Base-by-base conservation (phyloP, 192 early-diverging fungal species). In the Phlyctochytrium arcticum region DNA sequence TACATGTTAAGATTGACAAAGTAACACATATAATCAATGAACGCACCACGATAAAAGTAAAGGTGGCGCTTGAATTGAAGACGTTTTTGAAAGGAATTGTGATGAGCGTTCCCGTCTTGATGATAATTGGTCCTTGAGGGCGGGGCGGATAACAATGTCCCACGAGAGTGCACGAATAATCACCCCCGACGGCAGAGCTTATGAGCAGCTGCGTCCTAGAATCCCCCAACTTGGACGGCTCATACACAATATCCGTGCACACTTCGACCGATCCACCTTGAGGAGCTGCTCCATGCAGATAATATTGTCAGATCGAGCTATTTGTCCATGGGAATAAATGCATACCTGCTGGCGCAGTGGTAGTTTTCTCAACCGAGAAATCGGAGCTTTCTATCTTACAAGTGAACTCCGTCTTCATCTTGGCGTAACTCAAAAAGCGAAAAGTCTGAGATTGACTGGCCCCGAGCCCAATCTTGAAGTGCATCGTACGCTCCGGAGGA, bases 191-290 rank as follows among this genome's bases (percentile, higher is more conserved):
- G 10, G 83, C 8, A 3, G 84, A 86, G 5, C 72, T 56, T 3
- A 86, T 53, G 5, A 78, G 7, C 21, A 86, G 59, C 57, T 79
- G 73, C 4, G 84, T 81, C 19, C 78, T 62, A 6, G 61, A 53
- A 64, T 85, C 83, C 8, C 84, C 84, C 3, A 86, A 60, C 50
- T 80, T 82, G 12, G 83, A 86, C 8, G 84, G 84, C 62, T 86
- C 84, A 56, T 84, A 86, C 1, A 67, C 72, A 2, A 86, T 72
- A 54, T 86, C 84, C 1, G 82, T 12, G 21, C 67, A 61, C 1
- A 86, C 75, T 68, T 86, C 84, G 1, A n/a, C n/a, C n/a, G 73
- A 65, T 1, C 83, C 83, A 26, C 73, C 67, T 12, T 31, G 64
- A 6, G 68, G 27, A 12, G 82, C 82, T 81, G 39, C 15, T 5